A percentile compares a stretch with the other conserved stretches of the same genome.
These are phyloP conservation scores for Westerdykella sp. DNA, from an alignment of 2,329 filamentous ascomycete genomes.

Conservation along the genomic window DNA sequence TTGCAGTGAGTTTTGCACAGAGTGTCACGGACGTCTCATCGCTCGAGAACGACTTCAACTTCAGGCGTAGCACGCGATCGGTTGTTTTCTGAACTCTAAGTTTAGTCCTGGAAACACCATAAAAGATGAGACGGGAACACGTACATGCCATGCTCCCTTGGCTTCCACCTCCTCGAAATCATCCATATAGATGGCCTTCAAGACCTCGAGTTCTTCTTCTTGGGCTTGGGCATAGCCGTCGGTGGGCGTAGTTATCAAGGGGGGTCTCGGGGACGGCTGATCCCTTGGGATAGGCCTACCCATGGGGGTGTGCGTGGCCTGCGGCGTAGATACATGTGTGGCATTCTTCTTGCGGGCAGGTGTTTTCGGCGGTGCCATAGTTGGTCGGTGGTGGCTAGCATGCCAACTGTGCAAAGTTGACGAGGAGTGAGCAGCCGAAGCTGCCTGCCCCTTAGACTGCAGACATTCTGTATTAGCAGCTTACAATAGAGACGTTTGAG, in stretches of 20 bases:
- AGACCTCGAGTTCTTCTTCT: constrained; percentile 76
- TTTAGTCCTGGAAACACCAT: background rate
- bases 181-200: constrained; percentile 83
- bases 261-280: constrained; percentile 27
- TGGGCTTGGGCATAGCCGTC: constrained; percentile 75
- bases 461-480: constrained; percentile 22
- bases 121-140: constrained; percentile 6
- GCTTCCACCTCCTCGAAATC: constrained; percentile 73
- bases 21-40: constrained; percentile 65
- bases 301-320: constrained; percentile 18
- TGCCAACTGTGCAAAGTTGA: constrained; percentile 29
- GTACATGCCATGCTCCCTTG: constrained; percentile 77
- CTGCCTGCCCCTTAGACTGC: constrained; percentile 41
- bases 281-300: constrained; percentile 22
- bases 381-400: constrained; percentile 30
- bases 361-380: constrained; percentile 44
- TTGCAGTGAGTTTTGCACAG: constrained; percentile 76
- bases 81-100: constrained; percentile 59
- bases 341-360: constrained; percentile 35
- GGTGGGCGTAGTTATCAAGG: constrained; percentile 37
- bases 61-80: constrained; percentile 74
- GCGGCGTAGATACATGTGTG: constrained; percentile 27
- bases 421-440: constrained; percentile 43
- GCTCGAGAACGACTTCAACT: constrained; percentile 67
- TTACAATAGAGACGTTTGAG: background rate